Conservation (phyloP, 2,329 filamentous ascomycete genomes). For the Ceratocystis colombiana region DNA sequence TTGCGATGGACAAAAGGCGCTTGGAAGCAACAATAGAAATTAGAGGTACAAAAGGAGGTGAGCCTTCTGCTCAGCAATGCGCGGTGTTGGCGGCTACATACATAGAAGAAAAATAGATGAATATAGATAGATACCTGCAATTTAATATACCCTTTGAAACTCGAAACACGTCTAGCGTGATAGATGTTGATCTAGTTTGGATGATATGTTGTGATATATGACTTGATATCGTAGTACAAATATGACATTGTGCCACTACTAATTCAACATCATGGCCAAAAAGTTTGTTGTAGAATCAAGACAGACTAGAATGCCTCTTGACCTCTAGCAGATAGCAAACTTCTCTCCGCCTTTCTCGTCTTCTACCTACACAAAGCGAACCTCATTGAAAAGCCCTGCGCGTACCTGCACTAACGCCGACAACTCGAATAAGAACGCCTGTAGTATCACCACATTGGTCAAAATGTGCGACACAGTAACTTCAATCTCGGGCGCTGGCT, state of each 20-base stretch:
- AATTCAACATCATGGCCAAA: no score
- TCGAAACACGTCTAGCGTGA: background rate
- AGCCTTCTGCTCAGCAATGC: no score
- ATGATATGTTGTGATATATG: conserved; percentile 1
- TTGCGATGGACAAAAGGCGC: no score
- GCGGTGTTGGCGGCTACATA: background rate
- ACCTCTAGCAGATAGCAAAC: background rate
- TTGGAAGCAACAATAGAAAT: no score
- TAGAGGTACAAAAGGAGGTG: no score
- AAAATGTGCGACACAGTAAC: conserved; percentile 67
- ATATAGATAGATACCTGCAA: background rate
- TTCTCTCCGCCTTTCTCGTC: background rate
- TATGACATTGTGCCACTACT: no score
- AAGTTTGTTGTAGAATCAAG: no score
- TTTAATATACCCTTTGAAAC: background rate
- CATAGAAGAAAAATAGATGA: background rate
- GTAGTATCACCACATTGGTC: conserved; percentile 68
- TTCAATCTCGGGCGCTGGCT: conserved; percentile 31
- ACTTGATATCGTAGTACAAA: background rate
- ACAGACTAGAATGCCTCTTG: no score
- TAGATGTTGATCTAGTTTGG: background rate
- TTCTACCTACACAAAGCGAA: conserved; percentile 43
- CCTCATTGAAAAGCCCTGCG: conserved; percentile 65
- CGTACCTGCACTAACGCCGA: conserved; percentile 65
- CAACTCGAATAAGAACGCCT: conserved; percentile 70